phyloP scores from a whole-genome alignment of 768 basidiomycete genomes.

The Kwoniella shandongensis region DNA sequence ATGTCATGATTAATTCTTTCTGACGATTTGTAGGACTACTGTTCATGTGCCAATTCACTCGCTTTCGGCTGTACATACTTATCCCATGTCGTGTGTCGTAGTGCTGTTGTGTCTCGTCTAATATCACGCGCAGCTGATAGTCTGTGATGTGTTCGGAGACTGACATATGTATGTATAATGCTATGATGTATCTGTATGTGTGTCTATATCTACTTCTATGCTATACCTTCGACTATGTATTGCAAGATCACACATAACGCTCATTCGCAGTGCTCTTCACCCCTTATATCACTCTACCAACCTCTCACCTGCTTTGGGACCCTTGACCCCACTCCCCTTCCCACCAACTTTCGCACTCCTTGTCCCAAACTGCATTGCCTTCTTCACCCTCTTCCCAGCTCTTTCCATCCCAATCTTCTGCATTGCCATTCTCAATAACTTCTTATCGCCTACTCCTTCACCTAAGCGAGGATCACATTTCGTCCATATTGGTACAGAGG shows the following conservation, averaged over 20 bases:
- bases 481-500: conserved; percentile 71
- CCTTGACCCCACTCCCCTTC: conserved; percentile 20
- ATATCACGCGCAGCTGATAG: too few species aligned
- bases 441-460: conserved; percentile 85
- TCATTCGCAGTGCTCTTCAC: too few species aligned
- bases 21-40: too few species aligned
- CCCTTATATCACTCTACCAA: conserved; percentile 15
- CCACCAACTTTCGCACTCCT: conserved; percentile 48
- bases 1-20: too few species aligned
- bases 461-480: conserved; percentile 77
- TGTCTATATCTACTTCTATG: background rate
- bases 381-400: conserved; percentile 75
- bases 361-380: conserved; percentile 93
- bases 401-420: conserved; percentile 70
- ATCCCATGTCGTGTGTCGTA: too few species aligned
- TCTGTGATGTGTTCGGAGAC: too few species aligned
- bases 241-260: too few species aligned
- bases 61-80: too few species aligned
- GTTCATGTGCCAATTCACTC: too few species aligned
- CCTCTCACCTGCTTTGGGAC: conserved; percentile 20
- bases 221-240: background rate
- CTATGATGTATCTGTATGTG: conserved; percentile 5
- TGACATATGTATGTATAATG: background rate
- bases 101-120: too few species aligned
- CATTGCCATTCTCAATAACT: conserved; percentile 72